Evolutionary conservation across 1,284 basidiomycete species (phyloP).

Genomic region (Farysia itapuensis): DNA sequence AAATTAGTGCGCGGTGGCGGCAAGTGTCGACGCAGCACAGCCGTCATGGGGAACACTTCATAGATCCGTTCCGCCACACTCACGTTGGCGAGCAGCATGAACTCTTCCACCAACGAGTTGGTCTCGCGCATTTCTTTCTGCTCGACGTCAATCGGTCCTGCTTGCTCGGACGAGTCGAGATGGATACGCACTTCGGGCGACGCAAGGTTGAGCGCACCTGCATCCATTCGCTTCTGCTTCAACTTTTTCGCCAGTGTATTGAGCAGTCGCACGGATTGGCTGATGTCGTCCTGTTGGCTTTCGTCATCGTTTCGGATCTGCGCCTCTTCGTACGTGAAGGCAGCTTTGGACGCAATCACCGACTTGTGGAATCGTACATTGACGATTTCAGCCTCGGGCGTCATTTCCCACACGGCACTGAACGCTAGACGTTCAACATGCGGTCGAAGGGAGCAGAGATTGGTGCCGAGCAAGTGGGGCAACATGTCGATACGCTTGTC

Average conservation of each 20-base stretch:
- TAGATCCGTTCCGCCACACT: slow-evolving; percentile 90
- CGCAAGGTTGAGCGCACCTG: slow-evolving; percentile 92
- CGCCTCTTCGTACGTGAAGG: slow-evolving; percentile 96
- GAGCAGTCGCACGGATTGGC: slow-evolving; percentile 82
- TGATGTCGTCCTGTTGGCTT: slow-evolving; percentile 77
- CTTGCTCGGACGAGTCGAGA: slow-evolving; percentile 85
- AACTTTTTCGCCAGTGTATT: slow-evolving; percentile 85
- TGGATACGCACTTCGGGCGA: slow-evolving; percentile 96
- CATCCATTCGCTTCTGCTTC: slow-evolving; percentile 81
- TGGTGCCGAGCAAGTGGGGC: slow-evolving; percentile 89
- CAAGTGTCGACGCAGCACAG: slow-evolving; percentile 88
- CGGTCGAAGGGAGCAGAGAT: slow-evolving; percentile 89
- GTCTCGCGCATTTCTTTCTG: slow-evolving; percentile 92
- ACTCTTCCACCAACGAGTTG: slow-evolving; percentile 96
- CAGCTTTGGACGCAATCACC: slow-evolving; percentile 92
- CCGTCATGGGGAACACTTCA: slow-evolving; percentile 91
- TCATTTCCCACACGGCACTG: slow-evolving; percentile 87
- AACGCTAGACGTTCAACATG: slow-evolving; percentile 94
- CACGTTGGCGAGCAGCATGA: slow-evolving; percentile 97
- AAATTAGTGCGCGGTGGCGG: slow-evolving; percentile 92
- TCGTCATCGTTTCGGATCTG: slow-evolving; percentile 89
- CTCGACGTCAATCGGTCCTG: slow-evolving; percentile 95
- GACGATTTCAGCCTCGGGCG: slow-evolving; percentile 73
- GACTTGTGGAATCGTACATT: slow-evolving; percentile 91
- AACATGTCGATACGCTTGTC: slow-evolving; percentile 99